These are phyloP conservation scores for Silene coronaria DNA, from an alignment of 179 eudicot genomes.

Conservation along the genomic window DNA sequence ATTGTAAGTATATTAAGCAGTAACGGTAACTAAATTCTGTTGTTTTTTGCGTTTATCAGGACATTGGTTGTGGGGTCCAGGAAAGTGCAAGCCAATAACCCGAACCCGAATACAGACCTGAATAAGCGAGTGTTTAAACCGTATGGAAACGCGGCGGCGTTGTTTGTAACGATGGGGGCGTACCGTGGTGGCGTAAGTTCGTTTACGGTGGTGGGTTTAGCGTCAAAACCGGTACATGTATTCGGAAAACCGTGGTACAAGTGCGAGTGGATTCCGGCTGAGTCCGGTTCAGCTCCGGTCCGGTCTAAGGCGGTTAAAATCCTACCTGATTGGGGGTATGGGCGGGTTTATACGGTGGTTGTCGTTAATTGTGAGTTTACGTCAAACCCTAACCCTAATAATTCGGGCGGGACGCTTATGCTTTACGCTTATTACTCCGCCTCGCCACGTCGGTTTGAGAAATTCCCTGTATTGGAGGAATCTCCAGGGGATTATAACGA, in stretches of 20 bases:
- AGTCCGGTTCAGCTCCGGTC: background rate
- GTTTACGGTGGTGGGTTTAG: slow-evolving; percentile 42
- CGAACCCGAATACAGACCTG: slow-evolving; percentile 3
- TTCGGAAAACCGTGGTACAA: slow-evolving; percentile 38
- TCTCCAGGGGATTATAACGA: slow-evolving; percentile 29
- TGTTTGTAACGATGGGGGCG: slow-evolving; percentile 29
- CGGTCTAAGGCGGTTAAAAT: slow-evolving; percentile 38
- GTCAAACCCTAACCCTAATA: slow-evolving; percentile 27
- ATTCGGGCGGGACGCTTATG: slow-evolving; percentile 39
- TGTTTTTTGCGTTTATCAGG: background rate
- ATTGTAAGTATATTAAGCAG: too few relatives aligned
- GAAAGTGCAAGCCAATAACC: background rate
- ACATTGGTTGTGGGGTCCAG: background rate
- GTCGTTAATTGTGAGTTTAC: slow-evolving; percentile 53
- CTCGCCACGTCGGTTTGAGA: slow-evolving; percentile 38
- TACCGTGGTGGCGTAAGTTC: slow-evolving; percentile 23
- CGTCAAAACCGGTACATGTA: slow-evolving; percentile 54
- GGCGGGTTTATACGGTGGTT: slow-evolving; percentile 54
- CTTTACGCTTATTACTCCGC: slow-evolving; percentile 47
- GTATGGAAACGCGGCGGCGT: slow-evolving; percentile 43
- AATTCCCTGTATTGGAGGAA: slow-evolving; percentile 45
- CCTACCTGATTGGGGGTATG: slow-evolving; percentile 75
- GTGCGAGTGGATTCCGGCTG: slow-evolving; percentile 44
- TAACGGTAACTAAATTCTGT: background rate
- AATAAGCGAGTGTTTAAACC: slow-evolving; percentile 31